Evolutionary conservation across 2,329 filamentous ascomycete genomes (phyloP), one percentile per base, ranked within the genome.

Genomic region (Ambrosiella beaveri): DNA sequence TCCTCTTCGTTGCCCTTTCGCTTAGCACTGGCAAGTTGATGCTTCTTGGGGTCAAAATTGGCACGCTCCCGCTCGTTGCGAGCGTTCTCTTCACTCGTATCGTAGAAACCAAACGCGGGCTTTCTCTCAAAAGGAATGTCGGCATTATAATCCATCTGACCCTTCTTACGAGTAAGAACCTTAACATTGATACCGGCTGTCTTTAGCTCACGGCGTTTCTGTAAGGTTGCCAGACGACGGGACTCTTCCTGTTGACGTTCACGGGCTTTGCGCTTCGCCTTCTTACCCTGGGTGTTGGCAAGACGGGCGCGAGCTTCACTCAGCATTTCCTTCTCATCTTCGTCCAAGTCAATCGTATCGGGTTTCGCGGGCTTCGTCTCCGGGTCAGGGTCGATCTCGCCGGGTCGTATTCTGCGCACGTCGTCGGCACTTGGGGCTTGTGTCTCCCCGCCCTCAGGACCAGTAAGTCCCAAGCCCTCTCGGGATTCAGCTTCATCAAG

Each of bases 251-350:
- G 79, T 68, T 97, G 91, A 62, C 93, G 80, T 71, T 98, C 93
- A 66, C 93, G 81, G 39, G 93, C 93, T 76, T 98, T 98, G 64
- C 93, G 77, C 76, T 98, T 98, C 6, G 93, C 93, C 74, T 98
- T 98, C 73, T 98, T 98, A 68, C 93, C 93, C 71, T 97, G 93
- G 9, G 93, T 97, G 66, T 98, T 98, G 62, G 93, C 93, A 63
- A 98, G 75, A 73, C 93, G 88, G 58, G 93, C 93, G 68, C 93
- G 87, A 64, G 93, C 93, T 73, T 98, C 93, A 68, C 90, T 96
- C 66, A 98, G 72, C 93, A 98, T 98, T 71, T 98, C 93, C 74
- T 98, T 97, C 71, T 98, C 93, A 68, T 98, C 93, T 69, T 98
- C 93, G 68, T 98, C 93, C 65, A 98, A 82, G 71, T 98, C 93